Evolutionary conservation across 805 yeast species (phyloP).

Genomic region (Cyberlindnera sargentensis): DNA sequence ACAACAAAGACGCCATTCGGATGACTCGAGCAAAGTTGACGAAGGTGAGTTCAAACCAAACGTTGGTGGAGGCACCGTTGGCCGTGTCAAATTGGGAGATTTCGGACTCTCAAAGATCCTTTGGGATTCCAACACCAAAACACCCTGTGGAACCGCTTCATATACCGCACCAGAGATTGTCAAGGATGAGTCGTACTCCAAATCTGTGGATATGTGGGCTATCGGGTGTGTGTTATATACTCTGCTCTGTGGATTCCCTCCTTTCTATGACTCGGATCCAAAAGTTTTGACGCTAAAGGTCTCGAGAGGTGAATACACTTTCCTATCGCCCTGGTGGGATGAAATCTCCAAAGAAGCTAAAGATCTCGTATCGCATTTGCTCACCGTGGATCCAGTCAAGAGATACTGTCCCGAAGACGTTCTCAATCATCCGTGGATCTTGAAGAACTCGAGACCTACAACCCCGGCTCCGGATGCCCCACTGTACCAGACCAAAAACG

Average conservation of each 20-base stretch:
- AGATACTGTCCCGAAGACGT: conserved; percentile 65
- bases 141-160: conserved; percentile 75
- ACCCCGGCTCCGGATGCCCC: conserved; percentile 45
- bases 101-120: conserved; percentile 62
- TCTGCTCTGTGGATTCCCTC: conserved; percentile 66
- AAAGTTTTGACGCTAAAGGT: conserved; percentile 65
- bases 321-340: conserved; percentile 84
- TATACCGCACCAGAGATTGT: conserved; percentile 72
- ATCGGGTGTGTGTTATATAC: conserved; percentile 67
- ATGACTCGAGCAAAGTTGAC: conserved; percentile 52
- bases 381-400: conserved; percentile 61
- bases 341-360: conserved; percentile 70
- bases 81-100: conserved; percentile 59
- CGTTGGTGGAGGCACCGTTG: conserved; percentile 59
- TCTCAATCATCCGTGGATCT: conserved; percentile 70
- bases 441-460: conserved; percentile 33
- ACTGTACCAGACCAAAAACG: conserved; percentile 18
- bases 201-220: conserved; percentile 69
- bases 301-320: conserved; percentile 64
- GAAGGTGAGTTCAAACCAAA: conserved; percentile 50
- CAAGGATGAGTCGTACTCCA: conserved; percentile 50
- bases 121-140: conserved; percentile 44
- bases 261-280: conserved; percentile 61
- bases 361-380: conserved; percentile 53
- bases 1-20: conserved; percentile 36